Evolutionary conservation across 1,284 basidiomycete species (phyloP), one percentile per base, ranked within the genome.

Genomic region (Pholiota adiposa): DNA sequence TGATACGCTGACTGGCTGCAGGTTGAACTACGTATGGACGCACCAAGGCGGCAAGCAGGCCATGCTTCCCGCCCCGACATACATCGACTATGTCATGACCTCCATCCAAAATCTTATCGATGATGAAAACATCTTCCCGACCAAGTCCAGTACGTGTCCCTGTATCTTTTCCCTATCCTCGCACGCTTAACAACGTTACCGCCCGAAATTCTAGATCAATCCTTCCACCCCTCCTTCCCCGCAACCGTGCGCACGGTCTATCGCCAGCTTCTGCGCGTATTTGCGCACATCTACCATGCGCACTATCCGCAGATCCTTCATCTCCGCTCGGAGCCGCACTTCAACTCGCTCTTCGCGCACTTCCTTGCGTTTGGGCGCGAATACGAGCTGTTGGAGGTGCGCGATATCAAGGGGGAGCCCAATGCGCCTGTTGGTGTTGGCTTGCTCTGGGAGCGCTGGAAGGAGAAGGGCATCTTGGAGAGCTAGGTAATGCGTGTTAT

Each of bases 61-160:
- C 36, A 85, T 92, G 64, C 83, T 98, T 0, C 90, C 97, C 0
- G 97, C 97, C 3, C 95, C 97, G 6, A 97, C 95, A n/a, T 99
- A 99, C 76, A 97, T 98, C 69, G 97, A 99, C 80, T 98, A 96
- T 69, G 97, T 98, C 69, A 97, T 98, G 92, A 96, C 94, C 2
- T 97, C 96, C 86, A 88, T 98, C 21, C 96, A 98, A 72, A 96
- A 94, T 70, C 82, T 98, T 23, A 82, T 98, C 38, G 90, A 96
- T 66, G 97, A 99, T 77, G 96, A 98, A 71, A 89, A 86, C 65
- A 89, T 93, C 48, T 99, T 99, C 81, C 97, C 97, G 1, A 97
- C 97, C 2, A 98, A 98, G 76, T 91, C 94, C 12, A 93, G 95
- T 92, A 72, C 66, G 86, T 51, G 4, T 31, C 29, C 18, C 48